Base-by-base conservation (phyloP, 2,329 filamentous ascomycete genomes). In the Fusarium brevicatenulatum region DNA sequence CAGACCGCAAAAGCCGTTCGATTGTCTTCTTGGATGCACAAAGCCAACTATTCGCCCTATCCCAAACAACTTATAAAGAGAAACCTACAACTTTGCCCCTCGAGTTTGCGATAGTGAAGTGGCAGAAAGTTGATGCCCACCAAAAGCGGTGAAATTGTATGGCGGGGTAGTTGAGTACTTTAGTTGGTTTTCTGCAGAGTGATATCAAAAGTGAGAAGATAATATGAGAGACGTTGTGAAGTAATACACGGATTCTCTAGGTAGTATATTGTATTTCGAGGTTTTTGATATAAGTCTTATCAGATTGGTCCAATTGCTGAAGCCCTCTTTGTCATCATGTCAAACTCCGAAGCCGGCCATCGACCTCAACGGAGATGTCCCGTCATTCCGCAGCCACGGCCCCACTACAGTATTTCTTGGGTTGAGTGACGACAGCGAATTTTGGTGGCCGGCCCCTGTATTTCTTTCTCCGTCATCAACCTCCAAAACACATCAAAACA, bases 261-360 rank as follows among this genome's bases (percentile, higher is more conserved):
- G 25, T 28, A 23, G 34, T 30, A 34, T 34, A 21, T 39, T 43
- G 18, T 10, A 21, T 25, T 53, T 69, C 40, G 11, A 60, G 37
- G 23, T 60, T 66, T 66, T 56, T 40, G 32, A 68, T 55, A 43
- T 46, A 70, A 42, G 65, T 40, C 69, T 69, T 50, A 70, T 72
- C 49, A 71, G 56, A 50, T 63, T 70, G 56, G 67, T 69, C 76
- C 76, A 77, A 77, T 78, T 65, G 56, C 37, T 68, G 53, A 39
- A 61, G 64, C 40, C 44, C 59, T 63, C 73, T 78, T 77, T 76
- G 75, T 77, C 73, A 78, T 75, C 77, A 67, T 63, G 30, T 43
- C 53, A 58, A 66, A 56, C 72, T 77, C 76, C 76, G 76, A 78
- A 77, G 76, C 76, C 76, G 76, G 76, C 63, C 61, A 23, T 58